phyloP scores from a whole-genome alignment of 2,329 filamentous ascomycete species.

The Paramyrothecium roridum region DNA sequence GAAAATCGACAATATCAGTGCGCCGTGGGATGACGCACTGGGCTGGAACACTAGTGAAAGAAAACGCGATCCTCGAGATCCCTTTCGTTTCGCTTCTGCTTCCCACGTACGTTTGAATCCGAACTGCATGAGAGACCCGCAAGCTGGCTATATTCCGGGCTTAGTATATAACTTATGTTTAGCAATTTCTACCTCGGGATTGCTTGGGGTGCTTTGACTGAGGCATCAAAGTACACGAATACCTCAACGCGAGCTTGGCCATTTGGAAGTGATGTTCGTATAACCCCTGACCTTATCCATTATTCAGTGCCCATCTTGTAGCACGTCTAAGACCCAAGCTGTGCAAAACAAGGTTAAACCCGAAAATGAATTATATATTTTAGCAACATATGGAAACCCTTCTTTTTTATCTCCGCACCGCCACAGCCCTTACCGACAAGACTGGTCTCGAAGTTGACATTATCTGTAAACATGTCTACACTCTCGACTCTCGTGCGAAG shows the following conservation, averaged over 20 bases:
- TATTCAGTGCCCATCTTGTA: too few relatives aligned
- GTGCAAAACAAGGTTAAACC: conserved; percentile 48
- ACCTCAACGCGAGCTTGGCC: conserved; percentile 60
- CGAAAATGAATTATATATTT: conserved; percentile 63
- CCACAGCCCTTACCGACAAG: conserved; percentile 55
- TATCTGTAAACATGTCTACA: conserved; percentile 37
- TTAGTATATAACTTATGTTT: conserved; percentile 61
- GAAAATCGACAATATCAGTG: conserved; percentile 53
- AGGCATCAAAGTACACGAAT: conserved; percentile 53
- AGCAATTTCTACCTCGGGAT: conserved; percentile 65
- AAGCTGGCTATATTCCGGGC: background rate
- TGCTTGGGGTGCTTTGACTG: conserved; percentile 53
- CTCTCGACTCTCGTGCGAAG: conserved; percentile 33
- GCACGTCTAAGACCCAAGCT: too few relatives aligned
- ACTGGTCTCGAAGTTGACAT: conserved; percentile 46
- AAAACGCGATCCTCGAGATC: conserved; percentile 48
- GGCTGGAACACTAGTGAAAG: conserved; percentile 54
- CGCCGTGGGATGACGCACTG: conserved; percentile 58
- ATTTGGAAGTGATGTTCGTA: conserved; percentile 48
- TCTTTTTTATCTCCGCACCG: conserved; percentile 58
- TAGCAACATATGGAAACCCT: conserved; percentile 63
- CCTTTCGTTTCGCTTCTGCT: conserved; percentile 57
- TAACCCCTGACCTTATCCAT: too few relatives aligned
- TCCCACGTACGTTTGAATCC: conserved; percentile 42
- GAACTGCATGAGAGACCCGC: background rate